Base-by-base conservation (phyloP, 1,284 basidiomycete genomes). In the Wolfiporia cocos region DNA sequence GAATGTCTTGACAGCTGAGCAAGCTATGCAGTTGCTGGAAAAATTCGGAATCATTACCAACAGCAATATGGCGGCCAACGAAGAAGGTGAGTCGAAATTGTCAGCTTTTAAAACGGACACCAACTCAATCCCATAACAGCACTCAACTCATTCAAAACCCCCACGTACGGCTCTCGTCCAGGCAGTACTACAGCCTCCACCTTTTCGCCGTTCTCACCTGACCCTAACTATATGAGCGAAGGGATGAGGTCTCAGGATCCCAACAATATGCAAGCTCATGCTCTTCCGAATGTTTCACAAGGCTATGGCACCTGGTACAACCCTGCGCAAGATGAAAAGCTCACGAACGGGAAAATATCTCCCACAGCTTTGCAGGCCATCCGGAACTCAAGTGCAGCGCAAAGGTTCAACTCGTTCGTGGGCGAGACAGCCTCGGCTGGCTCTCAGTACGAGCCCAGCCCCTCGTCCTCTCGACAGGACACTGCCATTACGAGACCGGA, bases 1-100 rank as follows among this genome's bases (percentile, higher is more conserved):
- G 37, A n/a, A n/a, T n/a, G 54, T 57, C 38, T 49, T 86, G 50
- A 78, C 77, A 7, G 70, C 75, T 34, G 84, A 87, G 48, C 83
- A 87, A 56, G 78, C 82, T 12, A 52, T 85, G 30, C 73, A 79
- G 49, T 62, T 87, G 29, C 54, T 88, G 45, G 78, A 84, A 55
- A 78, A 76, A 57, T 68, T 85, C 37, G 69, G 73, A 29, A 54
- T 68, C 42, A 68, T 68, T 43, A 69, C 69, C 24, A 67, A 70
- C 49, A 51, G 68, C 37, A 63, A 64, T 44, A 54, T n/a, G n/a
- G n/a, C n/a, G n/a, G n/a, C n/a, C n/a, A n/a, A n/a, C n/a, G n/a
- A n/a, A n/a, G n/a, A n/a, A n/a, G n/a, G n/a, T n/a, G n/a, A n/a
- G n/a, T n/a, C n/a, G n/a, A n/a, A n/a, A n/a, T n/a, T n/a, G n/a